These are phyloP conservation scores for Lineolata rhizophorae DNA, from an alignment of 495 filamentous ascomycete genomes.

Conservation along the genomic window DNA sequence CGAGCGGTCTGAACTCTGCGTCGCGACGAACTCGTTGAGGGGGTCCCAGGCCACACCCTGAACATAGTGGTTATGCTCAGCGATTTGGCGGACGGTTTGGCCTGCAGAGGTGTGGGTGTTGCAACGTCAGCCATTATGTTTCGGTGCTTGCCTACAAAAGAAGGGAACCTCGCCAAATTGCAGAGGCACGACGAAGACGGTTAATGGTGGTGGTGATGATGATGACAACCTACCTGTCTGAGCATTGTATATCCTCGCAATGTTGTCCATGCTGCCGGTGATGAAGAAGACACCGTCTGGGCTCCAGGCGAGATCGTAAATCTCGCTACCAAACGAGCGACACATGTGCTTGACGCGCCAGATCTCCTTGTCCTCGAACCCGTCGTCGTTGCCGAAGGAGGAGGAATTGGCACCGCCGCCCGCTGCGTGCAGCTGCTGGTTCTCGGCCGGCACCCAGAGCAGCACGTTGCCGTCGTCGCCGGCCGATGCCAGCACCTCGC, in stretches of 20 bases:
- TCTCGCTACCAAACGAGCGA: slow-evolving; percentile 67
- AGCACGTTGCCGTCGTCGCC: slow-evolving; percentile 95
- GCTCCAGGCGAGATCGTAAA: slow-evolving; percentile 97
- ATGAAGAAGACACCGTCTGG: slow-evolving; percentile 93
- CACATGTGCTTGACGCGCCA: slow-evolving; percentile 98
- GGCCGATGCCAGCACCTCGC: slow-evolving; percentile 81
- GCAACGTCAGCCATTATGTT: background rate
- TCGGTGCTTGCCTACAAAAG: slow-evolving; percentile 1
- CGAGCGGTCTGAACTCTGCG: slow-evolving; percentile 91
- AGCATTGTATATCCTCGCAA: slow-evolving; percentile 91
- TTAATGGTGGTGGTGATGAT: too few relatives aligned
- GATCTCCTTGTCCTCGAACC: slow-evolving; percentile 79
- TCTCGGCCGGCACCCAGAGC: slow-evolving; percentile 79
- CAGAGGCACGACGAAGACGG: too few relatives aligned
- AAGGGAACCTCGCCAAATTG: background rate
- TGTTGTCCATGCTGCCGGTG: slow-evolving; percentile 97
- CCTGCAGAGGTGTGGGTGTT: slow-evolving; percentile 25
- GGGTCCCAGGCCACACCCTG: slow-evolving; percentile 98
- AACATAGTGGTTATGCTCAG: slow-evolving; percentile 97
- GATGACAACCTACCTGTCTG: slow-evolving; percentile 45
- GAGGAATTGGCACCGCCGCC: too few relatives aligned
- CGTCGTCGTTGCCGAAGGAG: too few relatives aligned
- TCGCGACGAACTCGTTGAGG: slow-evolving; percentile 92
- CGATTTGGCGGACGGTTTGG: slow-evolving; percentile 82
- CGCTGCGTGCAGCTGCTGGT: slow-evolving; percentile 31